These are phyloP conservation scores for Fraxinus floribunda DNA, from an alignment of 305 asterid genomes.

Conservation along the genomic window DNA sequence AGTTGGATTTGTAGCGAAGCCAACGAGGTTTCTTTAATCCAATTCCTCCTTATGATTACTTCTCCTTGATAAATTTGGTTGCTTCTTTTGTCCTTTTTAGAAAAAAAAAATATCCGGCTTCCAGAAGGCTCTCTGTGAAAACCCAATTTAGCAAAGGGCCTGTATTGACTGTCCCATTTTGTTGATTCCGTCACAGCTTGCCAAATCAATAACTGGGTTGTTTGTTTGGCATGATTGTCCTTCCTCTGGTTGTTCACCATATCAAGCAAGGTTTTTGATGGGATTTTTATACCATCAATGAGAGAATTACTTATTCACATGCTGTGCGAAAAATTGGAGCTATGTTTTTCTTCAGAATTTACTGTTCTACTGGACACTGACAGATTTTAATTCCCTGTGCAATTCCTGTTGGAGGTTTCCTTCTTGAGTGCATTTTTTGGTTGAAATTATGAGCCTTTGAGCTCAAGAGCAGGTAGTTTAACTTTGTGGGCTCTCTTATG, in stretches of 20 bases:
- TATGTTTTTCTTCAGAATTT: constrained; percentile 34
- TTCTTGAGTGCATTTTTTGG: background rate
- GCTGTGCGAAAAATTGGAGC: constrained; percentile 26
- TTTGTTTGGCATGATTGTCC: constrained; percentile 43
- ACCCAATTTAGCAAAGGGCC: constrained; percentile 22
- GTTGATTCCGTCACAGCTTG: constrained; percentile 38
- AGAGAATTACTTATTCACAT: constrained; percentile 28
- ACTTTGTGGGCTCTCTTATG: background rate
- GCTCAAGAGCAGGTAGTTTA: constrained; percentile 13
- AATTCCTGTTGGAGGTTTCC: constrained; percentile 10
- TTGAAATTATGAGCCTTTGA: constrained; percentile 8
- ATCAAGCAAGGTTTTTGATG: constrained; percentile 33
- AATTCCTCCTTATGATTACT: constrained; percentile 30
- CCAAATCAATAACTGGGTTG: constrained; percentile 29
- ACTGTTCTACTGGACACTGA: constrained; percentile 16
- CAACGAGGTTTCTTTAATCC: constrained; percentile 43
- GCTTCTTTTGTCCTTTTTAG: constrained; percentile 23
- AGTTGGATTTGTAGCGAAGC: constrained; percentile 57
- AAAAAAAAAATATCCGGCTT: background rate
- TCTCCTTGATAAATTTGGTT: constrained; percentile 36
- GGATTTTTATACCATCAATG: constrained; percentile 26
- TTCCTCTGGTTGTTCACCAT: constrained; percentile 21
- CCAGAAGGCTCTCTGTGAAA: constrained; percentile 24
- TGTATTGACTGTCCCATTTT: constrained; percentile 26
- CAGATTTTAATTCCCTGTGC: constrained; percentile 13